Conservation (phyloP, 345 rosid species). For the Citropsis articulata region DNA sequence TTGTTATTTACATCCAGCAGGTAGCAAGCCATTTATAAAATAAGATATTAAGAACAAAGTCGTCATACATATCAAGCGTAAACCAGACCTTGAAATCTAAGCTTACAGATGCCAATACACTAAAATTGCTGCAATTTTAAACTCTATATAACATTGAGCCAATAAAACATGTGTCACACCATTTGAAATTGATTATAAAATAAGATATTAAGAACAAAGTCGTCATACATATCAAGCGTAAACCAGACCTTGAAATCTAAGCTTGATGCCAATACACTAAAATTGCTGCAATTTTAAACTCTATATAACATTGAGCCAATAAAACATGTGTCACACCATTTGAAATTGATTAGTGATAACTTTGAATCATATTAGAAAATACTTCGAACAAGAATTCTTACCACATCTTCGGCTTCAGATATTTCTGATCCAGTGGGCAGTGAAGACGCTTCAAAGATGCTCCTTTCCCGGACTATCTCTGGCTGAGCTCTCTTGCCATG, state of each 20-base stretch:
- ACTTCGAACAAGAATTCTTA: slow-evolving; percentile 23
- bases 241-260: too few relatives aligned
- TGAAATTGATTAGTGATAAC: background rate
- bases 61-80: background rate
- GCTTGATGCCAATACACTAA: too few relatives aligned
- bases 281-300: too few relatives aligned
- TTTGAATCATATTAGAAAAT: background rate
- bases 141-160: background rate
- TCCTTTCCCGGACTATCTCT: slow-evolving; percentile 65
- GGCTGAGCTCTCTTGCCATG: slow-evolving; percentile 44
- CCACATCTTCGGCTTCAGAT: slow-evolving; percentile 85
- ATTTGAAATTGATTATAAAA: too few relatives aligned
- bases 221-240: too few relatives aligned
- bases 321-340: too few relatives aligned
- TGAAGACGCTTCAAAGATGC: slow-evolving; percentile 65
- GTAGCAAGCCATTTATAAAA: background rate
- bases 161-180: background rate
- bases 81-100: background rate
- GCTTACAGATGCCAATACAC: background rate
- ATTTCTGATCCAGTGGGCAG: slow-evolving; percentile 67
- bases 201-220: too few relatives aligned
- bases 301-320: too few relatives aligned
- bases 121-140: background rate
- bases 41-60: background rate
- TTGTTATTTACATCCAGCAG: background rate